These are phyloP conservation scores for Thalassiosira exigua DNA, from an alignment of 352 stramenopile genomes.

Conservation along the genomic window DNA sequence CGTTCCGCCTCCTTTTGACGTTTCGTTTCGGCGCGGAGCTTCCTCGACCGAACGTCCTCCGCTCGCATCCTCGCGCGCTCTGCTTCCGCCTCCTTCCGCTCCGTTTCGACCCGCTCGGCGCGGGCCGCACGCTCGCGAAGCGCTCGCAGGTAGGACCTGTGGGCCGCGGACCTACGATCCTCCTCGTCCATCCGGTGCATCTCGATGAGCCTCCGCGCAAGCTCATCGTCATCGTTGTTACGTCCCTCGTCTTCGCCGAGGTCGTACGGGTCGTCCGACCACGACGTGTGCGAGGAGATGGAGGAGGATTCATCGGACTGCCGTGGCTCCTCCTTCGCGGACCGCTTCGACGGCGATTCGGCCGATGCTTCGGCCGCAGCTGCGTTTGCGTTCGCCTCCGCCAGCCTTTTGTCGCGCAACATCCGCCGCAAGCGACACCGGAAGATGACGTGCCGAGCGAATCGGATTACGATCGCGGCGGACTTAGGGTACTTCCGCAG, in stretches of 20 bases:
- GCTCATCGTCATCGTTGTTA: slow-evolving; percentile 26
- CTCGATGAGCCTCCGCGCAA: slow-evolving; percentile 31
- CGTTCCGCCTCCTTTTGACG: slow-evolving; percentile 3
- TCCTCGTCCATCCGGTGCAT: slow-evolving; percentile 45
- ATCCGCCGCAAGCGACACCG: slow-evolving; percentile 1
- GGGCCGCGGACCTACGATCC: slow-evolving; percentile 24
- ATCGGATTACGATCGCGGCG: slow-evolving; percentile 22
- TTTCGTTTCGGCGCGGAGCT: slow-evolving; percentile 13
- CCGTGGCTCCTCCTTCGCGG: neutral
- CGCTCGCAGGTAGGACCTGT: slow-evolving; percentile 6
- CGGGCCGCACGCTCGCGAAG: slow-evolving; percentile 15
- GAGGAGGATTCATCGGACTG: slow-evolving; percentile 19
- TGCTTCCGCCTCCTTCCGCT: slow-evolving; percentile 18
- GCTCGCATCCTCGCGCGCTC: slow-evolving; percentile 20
- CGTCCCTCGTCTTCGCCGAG: slow-evolving; percentile 1
- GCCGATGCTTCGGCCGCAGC: neutral
- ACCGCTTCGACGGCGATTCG: neutral
- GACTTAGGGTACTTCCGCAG: slow-evolving; percentile 14
- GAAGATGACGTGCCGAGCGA: slow-evolving; percentile 8
- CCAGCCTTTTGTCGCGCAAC: neutral
- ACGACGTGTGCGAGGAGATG: slow-evolving; percentile 26
- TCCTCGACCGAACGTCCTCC: slow-evolving; percentile 35
- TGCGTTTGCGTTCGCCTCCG: neutral
- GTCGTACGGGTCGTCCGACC: slow-evolving; percentile 12
- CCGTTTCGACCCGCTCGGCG: slow-evolving; percentile 1